Evolutionary conservation across 305 asterid genomes (phyloP), one percentile per base, ranked within the genome.

Genomic region (Rubia occidens): DNA sequence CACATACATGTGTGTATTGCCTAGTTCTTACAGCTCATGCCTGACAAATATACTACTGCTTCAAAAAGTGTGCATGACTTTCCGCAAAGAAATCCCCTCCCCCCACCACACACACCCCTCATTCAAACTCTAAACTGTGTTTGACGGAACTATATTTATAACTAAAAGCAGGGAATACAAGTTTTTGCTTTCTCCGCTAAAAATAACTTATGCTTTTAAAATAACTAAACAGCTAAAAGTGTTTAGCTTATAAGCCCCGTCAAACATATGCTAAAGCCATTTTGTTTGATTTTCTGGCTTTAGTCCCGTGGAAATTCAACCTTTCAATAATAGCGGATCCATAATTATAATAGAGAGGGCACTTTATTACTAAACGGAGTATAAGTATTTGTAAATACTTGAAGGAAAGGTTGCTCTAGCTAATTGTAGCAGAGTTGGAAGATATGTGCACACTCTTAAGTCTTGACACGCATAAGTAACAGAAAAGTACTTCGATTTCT

Each of bases 1-100:
- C 61, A 5, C 42, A 32, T 20, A 60, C 1, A 1, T 61, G 58
- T 71, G 18, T 51, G 17, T 9, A 54, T 58, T 40, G 3, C 9
- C 24, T 63, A 63, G 53, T n/a, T 2, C 49, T 76, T 58, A 80
- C 88, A 78, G 80, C 83, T 70, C 83, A 81, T 62, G 67, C 72
- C 71, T 70, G 77, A 81, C 64, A 68, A 72, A 62, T 67, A 8
- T 73, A 32, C 61, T 63, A 47, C 15, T 4, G 44, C 62, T 73
- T 51, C 62, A 32, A 56, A 62, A 66, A 40, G 29, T 59, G 4
- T 56, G 8, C 35, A 73, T 55, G 62, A 58, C 68, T 66, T 66
- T 43, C 59, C 11, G 53, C 60, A 58, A 43, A 72, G 42, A 66
- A 72, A 66, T 65, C 43, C 35, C 72, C 61, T 56, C 13, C 18